These are phyloP conservation scores for Carex cristatella DNA, from an alignment of 176 grass and related monocot species.

Conservation along the genomic window DNA sequence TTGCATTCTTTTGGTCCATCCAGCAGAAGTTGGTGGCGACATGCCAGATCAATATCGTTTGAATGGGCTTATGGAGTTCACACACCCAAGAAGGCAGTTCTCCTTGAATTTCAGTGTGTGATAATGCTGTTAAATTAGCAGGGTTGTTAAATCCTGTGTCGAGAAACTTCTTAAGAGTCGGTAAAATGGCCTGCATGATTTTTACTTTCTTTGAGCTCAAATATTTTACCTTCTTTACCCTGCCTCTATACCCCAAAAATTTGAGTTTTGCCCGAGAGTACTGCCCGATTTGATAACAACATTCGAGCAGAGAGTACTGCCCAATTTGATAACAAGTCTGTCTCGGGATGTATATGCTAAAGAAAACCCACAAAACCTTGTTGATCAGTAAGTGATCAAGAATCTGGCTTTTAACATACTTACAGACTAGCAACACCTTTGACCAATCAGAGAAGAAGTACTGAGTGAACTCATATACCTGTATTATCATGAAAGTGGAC, in stretches of 20 bases:
- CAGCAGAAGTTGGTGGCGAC: constrained; percentile 20
- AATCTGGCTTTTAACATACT: background rate
- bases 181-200: background rate
- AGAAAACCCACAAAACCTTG: background rate
- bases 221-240: background rate
- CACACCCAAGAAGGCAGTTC: background rate
- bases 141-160: background rate
- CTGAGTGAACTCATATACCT: background rate
- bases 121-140: background rate
- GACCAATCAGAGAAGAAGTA: constrained; percentile 20
- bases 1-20: background rate
- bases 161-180: background rate
- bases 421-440: constrained; percentile 3
- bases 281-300: no score
- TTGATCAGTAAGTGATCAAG: background rate
- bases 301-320: constrained; percentile 15
- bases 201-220: background rate
- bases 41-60: constrained; percentile 26
- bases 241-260: background rate
- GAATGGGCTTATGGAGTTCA: background rate
- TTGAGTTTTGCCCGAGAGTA: no score
- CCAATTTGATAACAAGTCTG: background rate
- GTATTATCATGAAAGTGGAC: background rate
- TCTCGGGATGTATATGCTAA: background rate
- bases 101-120: background rate